Evolutionary conservation across 202 grass and related monocot genomes (phyloP), one percentile per base, ranked within the genome.

Genomic region (Eragrostis tef): DNA sequence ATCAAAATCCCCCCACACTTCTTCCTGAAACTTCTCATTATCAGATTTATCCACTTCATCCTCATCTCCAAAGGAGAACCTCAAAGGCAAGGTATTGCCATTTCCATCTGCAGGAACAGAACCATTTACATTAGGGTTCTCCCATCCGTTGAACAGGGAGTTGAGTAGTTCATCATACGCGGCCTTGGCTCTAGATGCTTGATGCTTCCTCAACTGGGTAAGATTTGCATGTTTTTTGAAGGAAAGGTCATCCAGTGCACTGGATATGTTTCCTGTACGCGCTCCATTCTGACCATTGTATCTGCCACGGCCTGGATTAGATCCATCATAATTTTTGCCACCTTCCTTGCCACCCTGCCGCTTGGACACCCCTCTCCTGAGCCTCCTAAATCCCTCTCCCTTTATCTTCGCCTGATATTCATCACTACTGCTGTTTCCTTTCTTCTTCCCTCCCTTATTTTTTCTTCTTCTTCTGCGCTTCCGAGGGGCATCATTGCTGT

Each of bases 1-100:
- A 62, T 82, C 83, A 0, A 24, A 71, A 27, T 93, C 86, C 48
- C 0, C 60, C 91, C 88, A 93, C 47, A 88, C n/a, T 65, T 90
- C 79, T 29, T 93, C 86, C 34, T 65, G 16, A 6, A 19, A 48
- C 53, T 70, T 20, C 11, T 25, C 39, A 60, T 50, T 25, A 31
- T 77, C 75, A 36, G 76, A 31, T 45, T 71, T 84, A 17, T 27
- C 31, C 20, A 21, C 7, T 26, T 49, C 27, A 11, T 36, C 77
- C 5, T 90, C 85, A 36, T 74, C 88, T 22, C 61, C 79, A 11
- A 86, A 89, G 17, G 74, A 74, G 67, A 89, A 89, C 5, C 78
- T 3, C 43, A 86, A 13, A 14, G 83, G 73, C 24, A 79, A 43
- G 36, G 29, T 60, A 29, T 21, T 49, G 10, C 5, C 31, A 78